phyloP scores from a whole-genome alignment of 2,329 filamentous ascomycete genomes.

The Diaporthe caulivora region DNA sequence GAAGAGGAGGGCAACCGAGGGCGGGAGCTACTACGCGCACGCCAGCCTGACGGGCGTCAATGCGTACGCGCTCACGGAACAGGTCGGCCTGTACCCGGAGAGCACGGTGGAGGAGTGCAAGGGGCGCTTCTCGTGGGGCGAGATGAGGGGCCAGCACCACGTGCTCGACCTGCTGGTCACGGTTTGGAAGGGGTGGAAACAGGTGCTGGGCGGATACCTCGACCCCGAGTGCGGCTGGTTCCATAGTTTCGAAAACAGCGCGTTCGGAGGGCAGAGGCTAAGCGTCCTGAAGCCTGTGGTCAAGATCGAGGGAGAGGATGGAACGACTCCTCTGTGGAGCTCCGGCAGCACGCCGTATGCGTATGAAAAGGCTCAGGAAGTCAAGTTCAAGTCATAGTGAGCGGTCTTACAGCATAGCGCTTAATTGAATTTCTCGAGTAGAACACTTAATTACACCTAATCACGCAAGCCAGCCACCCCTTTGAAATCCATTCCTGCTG shows the following conservation, averaged over 20 bases:
- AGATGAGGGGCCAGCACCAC: conserved; percentile 46
- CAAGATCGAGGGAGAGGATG: conserved; percentile 41
- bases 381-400: conserved; percentile 21
- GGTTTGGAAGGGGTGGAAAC: conserved; percentile 45
- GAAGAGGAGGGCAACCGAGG: conserved; percentile 47
- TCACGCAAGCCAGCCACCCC: rapidly evolving
- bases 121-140: conserved; percentile 44
- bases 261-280: conserved; percentile 42
- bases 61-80: conserved; percentile 45
- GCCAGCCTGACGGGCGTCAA: conserved; percentile 47
- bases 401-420: not conserved
- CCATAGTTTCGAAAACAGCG: conserved; percentile 44
- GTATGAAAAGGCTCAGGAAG: conserved; percentile 38
- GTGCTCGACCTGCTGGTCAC: conserved; percentile 45
- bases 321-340: conserved; percentile 41
- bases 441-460: not conserved
- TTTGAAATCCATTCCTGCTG: too few species aligned
- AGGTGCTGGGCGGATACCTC: conserved; percentile 41
- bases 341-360: conserved; percentile 44
- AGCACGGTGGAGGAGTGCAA: conserved; percentile 43
- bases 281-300: conserved; percentile 45
- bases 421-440: not conserved
- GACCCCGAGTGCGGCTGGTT: conserved; percentile 44
- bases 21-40: conserved; percentile 49
- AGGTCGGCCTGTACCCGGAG: conserved; percentile 49